Conservation (phyloP, 352 stramenopile genomes). For the Aphanomyces invadans region DNA sequence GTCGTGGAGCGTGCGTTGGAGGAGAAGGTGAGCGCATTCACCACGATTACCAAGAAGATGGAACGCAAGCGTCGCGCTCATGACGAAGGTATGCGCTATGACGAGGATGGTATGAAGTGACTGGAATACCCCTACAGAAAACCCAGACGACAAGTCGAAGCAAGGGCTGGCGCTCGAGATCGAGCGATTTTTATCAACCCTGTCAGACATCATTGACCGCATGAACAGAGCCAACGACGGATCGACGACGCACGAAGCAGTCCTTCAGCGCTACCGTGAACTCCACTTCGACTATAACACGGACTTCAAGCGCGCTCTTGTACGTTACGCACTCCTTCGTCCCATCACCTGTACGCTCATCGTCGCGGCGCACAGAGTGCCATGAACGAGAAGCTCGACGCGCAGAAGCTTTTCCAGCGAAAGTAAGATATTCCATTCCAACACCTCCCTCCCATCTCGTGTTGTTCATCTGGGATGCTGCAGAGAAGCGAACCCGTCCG, state of each 20-base stretch:
- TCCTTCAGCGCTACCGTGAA: constrained; percentile 93
- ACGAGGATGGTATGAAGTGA: not conserved
- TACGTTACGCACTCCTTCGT: constrained; percentile 26
- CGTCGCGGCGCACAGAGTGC: constrained; percentile 34
- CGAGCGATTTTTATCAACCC: constrained; percentile 37
- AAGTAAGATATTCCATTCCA: constrained; percentile 34
- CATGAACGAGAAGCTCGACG: constrained; percentile 74
- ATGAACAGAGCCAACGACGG: constrained; percentile 69
- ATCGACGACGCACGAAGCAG: constrained; percentile 77
- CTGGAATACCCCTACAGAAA: constrained; percentile 35
- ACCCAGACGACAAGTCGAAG: constrained; percentile 56
- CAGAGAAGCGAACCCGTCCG: constrained; percentile 28
- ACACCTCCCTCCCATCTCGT: too few species aligned
- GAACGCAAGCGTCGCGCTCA: constrained; percentile 34
- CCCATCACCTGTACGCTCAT: not conserved
- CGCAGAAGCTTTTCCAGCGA: constrained; percentile 73
- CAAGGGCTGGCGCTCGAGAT: constrained; percentile 63
- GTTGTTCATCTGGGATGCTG: too few species aligned
- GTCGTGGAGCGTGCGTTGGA: constrained; percentile 67
- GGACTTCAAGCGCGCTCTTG: constrained; percentile 89
- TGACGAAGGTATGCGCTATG: constrained; percentile 46
- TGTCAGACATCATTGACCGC: constrained; percentile 80
- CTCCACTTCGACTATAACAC: constrained; percentile 94
- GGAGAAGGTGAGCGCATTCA: constrained; percentile 74
- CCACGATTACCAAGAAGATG: constrained; percentile 43